These are phyloP conservation scores for Vaccinium myrtillus DNA, from an alignment of 148 eudicot species.

Conservation along the genomic window DNA sequence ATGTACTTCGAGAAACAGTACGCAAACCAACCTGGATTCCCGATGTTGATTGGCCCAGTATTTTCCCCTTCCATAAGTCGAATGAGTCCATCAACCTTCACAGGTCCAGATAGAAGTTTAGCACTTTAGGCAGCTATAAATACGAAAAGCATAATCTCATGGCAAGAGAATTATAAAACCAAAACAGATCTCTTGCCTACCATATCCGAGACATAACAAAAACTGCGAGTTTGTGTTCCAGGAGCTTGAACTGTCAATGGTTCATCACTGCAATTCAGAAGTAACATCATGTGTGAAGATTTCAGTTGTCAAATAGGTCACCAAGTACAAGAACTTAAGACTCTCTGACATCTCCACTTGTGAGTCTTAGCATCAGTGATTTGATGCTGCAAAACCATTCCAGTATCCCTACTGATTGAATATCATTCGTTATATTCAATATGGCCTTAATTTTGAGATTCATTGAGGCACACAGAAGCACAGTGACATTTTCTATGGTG, in stretches of 20 bases:
- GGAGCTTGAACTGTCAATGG: constrained; percentile 95
- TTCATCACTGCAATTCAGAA: constrained; percentile 53
- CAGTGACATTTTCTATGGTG: not conserved
- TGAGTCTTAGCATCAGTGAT: not conserved
- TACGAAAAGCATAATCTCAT: not conserved
- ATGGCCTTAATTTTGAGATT: too few relatives aligned
- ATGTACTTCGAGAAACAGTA: not conserved
- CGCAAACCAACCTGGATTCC: constrained; percentile 65
- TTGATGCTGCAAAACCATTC: not conserved
- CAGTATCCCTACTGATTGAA: not conserved
- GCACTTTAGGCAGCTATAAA: not conserved
- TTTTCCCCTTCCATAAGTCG: constrained; percentile 94
- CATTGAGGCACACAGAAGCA: not conserved
- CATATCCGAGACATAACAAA: constrained; percentile 97
- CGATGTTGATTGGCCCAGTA: constrained; percentile 95
- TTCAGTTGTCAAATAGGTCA: not conserved
- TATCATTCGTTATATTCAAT: not conserved
- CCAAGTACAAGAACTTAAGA: not conserved
- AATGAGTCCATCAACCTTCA: constrained; percentile 92
- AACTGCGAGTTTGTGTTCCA: constrained; percentile 97
- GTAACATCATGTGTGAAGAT: not conserved
- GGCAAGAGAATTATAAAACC: not conserved
- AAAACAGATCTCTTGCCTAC: constrained; percentile 33
- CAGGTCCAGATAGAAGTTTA: not conserved
- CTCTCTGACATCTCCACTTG: not conserved